Percentiles rank a stretch among this genome's conserved stretches.
phyloP scores from a whole-genome alignment of 1,139 yeast genomes.

The Pichia cactophila region DNA sequence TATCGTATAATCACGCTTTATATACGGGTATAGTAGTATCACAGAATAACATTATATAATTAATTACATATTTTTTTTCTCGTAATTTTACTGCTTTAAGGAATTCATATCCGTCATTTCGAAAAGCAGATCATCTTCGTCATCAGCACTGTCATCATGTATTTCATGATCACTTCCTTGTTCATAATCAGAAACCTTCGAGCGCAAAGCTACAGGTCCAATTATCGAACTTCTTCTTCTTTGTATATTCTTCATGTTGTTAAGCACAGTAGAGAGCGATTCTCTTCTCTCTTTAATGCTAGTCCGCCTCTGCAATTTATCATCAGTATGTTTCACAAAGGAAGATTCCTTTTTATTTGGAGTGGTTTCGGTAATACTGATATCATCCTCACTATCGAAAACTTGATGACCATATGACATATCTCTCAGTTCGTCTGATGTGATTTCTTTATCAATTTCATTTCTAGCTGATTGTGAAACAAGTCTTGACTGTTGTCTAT shows the following conservation, averaged over 20 bases:
- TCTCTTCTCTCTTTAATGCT: conserved; percentile 1
- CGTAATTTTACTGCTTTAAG: not conserved
- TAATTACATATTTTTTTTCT: not conserved
- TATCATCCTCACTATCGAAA: conserved; percentile 44
- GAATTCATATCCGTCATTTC: conserved; percentile 85
- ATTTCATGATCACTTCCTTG: conserved; percentile 17
- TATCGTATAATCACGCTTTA: too few species aligned
- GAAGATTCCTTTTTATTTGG: not conserved
- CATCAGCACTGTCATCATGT: conserved; percentile 29
- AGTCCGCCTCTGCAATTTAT: not conserved
- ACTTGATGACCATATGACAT: conserved; percentile 42
- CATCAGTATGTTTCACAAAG: not conserved
- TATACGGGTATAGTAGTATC: too few species aligned
- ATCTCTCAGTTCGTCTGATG: conserved; percentile 20
- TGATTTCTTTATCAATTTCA: conserved; percentile 3
- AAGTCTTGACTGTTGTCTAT: not conserved
- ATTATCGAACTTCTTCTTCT: conserved; percentile 8
- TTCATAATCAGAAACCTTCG: conserved; percentile 33
- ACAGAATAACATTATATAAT: too few species aligned
- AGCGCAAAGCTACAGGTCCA: not conserved
- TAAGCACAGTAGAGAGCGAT: conserved; percentile 4
- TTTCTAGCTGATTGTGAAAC: not conserved
- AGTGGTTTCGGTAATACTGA: conserved; percentile 22
- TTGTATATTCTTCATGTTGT: conserved; percentile 8
- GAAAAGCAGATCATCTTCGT: conserved; percentile 73